Percentiles rank a stretch among this genome's conserved stretches.
Evolutionary conservation across 257 asterid species (phyloP).

Genomic region (Scutellaria baicalensis): DNA sequence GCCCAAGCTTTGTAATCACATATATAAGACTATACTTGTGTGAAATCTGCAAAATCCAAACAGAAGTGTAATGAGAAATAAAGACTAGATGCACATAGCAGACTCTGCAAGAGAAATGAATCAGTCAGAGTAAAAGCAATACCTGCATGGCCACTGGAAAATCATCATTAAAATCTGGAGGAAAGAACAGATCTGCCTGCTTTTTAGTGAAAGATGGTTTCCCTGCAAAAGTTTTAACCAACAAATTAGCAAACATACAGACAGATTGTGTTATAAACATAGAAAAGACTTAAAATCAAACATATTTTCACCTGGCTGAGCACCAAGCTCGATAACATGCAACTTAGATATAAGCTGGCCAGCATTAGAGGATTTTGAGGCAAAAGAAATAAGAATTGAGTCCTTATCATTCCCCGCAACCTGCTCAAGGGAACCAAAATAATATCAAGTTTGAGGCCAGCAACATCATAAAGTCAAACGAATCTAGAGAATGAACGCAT

Average conservation of each 20-base stretch:
- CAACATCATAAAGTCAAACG: constrained; percentile 6
- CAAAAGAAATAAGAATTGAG: constrained; percentile 90
- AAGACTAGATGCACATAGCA: neutral
- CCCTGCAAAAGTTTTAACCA: constrained; percentile 44
- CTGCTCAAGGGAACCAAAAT: constrained; percentile 34
- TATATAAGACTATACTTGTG: constrained; percentile 85
- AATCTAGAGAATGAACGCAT: constrained; percentile 12
- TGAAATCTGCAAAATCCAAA: constrained; percentile 59
- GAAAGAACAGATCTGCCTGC: constrained; percentile 98
- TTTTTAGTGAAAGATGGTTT: constrained; percentile 89
- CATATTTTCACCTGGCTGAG: constrained; percentile 72
- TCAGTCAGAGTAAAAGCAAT: constrained; percentile 4
- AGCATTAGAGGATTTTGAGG: constrained; percentile 71
- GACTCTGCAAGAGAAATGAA: neutral
- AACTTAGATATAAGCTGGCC: constrained; percentile 86
- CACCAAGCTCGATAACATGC: constrained; percentile 97
- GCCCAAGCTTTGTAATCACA: constrained; percentile 98
- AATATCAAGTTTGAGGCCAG: constrained; percentile 9
- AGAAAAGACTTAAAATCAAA: neutral
- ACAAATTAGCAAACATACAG: constrained; percentile 6
- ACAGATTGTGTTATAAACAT: neutral
- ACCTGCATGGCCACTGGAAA: constrained; percentile 99
- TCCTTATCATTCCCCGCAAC: constrained; percentile 88
- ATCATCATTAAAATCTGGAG: constrained; percentile 96
- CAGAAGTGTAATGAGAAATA: constrained; percentile 9